These are phyloP conservation scores for Russula sp. DNA, from an alignment of 768 basidiomycete species.

Conservation along the genomic window DNA sequence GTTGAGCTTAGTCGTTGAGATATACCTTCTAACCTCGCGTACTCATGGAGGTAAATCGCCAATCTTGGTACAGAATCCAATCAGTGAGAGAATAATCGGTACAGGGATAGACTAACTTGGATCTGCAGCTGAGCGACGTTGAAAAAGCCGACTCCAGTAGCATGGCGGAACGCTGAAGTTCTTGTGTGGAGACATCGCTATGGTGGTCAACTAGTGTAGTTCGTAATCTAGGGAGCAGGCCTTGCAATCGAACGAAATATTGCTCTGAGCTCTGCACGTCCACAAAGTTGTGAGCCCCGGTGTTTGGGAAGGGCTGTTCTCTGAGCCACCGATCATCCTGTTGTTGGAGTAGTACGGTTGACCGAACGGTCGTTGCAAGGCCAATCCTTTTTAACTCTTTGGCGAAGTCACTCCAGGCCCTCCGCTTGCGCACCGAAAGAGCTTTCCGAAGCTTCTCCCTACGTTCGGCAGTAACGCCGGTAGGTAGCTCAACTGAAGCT, in stretches of 20 bases:
- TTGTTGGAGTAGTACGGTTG: slow-evolving; percentile 55
- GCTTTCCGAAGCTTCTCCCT: slow-evolving; percentile 63
- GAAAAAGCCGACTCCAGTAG: slow-evolving; percentile 75
- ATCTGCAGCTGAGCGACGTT: slow-evolving; percentile 53
- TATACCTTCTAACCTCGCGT: slow-evolving; percentile 1
- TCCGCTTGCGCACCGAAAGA: slow-evolving; percentile 73
- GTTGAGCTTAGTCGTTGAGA: background rate
- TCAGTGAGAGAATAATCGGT: slow-evolving; percentile 8
- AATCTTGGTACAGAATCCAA: slow-evolving; percentile 1
- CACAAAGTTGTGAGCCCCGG: slow-evolving; percentile 23
- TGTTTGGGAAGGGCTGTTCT: slow-evolving; percentile 42
- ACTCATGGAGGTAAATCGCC: slow-evolving; percentile 2
- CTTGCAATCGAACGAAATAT: slow-evolving; percentile 59
- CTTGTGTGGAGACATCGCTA: slow-evolving; percentile 76
- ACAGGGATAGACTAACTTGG: slow-evolving; percentile 44
- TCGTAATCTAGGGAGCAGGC: slow-evolving; percentile 59
- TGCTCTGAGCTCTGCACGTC: slow-evolving; percentile 41
- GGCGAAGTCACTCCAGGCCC: slow-evolving; percentile 84
- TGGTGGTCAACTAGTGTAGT: slow-evolving; percentile 62
- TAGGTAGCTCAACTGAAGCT: slow-evolving; percentile 37
- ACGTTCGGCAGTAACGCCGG: slow-evolving; percentile 38
- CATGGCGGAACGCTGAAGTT: slow-evolving; percentile 71
- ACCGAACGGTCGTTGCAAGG: slow-evolving; percentile 61
- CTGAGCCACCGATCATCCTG: slow-evolving; percentile 53
- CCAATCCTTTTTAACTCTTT: slow-evolving; percentile 83